phyloP scores from a whole-genome alignment of 495 filamentous ascomycete genomes.

The Pseudevernia furfuracea region DNA sequence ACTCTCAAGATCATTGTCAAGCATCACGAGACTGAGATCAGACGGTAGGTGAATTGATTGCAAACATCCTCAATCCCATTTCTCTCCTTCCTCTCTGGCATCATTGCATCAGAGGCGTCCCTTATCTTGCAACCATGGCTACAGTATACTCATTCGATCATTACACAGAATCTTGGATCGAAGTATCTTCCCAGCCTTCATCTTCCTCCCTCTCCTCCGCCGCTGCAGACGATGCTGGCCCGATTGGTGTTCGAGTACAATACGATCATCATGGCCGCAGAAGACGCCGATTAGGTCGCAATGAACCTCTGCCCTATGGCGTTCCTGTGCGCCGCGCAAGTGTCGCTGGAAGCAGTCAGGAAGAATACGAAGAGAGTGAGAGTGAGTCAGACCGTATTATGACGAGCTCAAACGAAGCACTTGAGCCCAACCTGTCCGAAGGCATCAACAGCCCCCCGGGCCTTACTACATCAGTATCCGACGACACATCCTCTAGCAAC shows the following conservation, averaged over 20 bases:
- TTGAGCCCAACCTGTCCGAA: slow-evolving; percentile 35
- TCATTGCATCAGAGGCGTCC: slow-evolving; percentile 30
- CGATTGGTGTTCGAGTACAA: slow-evolving; percentile 71
- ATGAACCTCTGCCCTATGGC: slow-evolving; percentile 13
- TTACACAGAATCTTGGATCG: slow-evolving; percentile 89
- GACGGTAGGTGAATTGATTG: slow-evolving; percentile 23
- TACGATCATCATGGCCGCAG: slow-evolving; percentile 36
- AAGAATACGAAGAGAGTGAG: slow-evolving; percentile 82
- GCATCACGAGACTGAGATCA: slow-evolving; percentile 26
- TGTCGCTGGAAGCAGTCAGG: slow-evolving; percentile 68
- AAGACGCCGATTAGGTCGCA: slow-evolving; percentile 48
- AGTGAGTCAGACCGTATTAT: slow-evolving; percentile 77
- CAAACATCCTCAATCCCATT: slow-evolving; percentile 20
- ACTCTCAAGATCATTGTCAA: slow-evolving; percentile 24
- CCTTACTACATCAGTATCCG: slow-evolving; percentile 23
- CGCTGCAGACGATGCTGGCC: slow-evolving; percentile 75
- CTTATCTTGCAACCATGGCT: slow-evolving; percentile 22
- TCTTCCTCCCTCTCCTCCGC: slow-evolving; percentile 81
- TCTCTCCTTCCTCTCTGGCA: slow-evolving; percentile 16
- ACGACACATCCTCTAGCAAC: slow-evolving; percentile 33
- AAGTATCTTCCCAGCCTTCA: slow-evolving; percentile 86
- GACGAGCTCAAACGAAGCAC: slow-evolving; percentile 76
- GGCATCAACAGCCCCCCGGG: slow-evolving; percentile 23
- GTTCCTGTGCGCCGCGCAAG: slow-evolving; percentile 30
- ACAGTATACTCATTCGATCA: slow-evolving; percentile 47